phyloP scores from a whole-genome alignment of 1,284 basidiomycete species.

The Ustilago cynodontis region DNA sequence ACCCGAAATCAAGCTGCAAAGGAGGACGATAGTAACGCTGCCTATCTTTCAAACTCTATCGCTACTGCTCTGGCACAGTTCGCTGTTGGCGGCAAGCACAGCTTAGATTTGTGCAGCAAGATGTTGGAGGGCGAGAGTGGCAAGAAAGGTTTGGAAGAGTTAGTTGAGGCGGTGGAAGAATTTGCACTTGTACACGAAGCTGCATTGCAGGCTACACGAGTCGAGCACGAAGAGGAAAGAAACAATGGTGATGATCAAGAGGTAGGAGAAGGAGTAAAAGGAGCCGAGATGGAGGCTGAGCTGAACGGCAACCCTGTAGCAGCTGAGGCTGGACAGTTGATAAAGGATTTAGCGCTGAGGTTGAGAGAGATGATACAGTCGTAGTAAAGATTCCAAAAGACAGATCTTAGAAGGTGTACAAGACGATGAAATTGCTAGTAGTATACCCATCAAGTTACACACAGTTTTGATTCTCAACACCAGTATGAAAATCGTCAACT shows the following conservation, averaged over 20 bases:
- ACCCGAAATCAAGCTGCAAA: constrained; percentile 24
- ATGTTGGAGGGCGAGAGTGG: neutral
- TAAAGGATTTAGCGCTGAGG: constrained; percentile 41
- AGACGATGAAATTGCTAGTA: neutral
- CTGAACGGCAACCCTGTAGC: constrained; percentile 20
- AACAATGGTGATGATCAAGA: constrained; percentile 11
- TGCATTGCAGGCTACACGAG: constrained; percentile 19
- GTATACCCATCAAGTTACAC: too few relatives aligned
- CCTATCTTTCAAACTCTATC: constrained; percentile 53
- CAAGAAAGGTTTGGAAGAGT: constrained; percentile 18
- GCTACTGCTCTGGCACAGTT: constrained; percentile 50
- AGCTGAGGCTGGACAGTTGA: constrained; percentile 41
- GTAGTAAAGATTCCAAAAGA: neutral
- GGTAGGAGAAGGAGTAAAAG: neutral
- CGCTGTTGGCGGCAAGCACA: constrained; percentile 24
- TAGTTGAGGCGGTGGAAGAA: constrained; percentile 48
- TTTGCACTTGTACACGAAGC: constrained; percentile 45
- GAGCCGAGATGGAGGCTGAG: neutral
- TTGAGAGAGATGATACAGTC: constrained; percentile 33
- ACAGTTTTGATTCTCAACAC: too few relatives aligned
- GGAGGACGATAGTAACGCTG: constrained; percentile 36
- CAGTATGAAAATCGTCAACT: too few relatives aligned
- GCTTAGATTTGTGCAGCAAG: constrained; percentile 22
- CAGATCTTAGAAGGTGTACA: neutral
- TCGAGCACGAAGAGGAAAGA: constrained; percentile 80